Evolutionary conservation across 805 yeast species (phyloP).

Genomic region (Maudiozyma pseudohumilis): DNA sequence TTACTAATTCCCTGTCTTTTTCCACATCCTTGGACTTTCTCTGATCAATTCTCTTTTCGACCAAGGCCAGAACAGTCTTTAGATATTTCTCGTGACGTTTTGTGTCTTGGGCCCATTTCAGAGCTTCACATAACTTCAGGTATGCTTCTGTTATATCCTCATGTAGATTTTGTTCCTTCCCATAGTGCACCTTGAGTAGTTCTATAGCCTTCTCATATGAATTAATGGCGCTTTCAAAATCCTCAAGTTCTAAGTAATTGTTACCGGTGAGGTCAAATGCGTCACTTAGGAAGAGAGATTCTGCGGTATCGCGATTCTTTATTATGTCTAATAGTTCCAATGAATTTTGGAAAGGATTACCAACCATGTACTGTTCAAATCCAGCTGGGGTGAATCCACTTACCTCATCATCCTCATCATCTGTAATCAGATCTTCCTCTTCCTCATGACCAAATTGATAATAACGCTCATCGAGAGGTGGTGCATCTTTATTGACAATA

Average conservation of each 20-base stretch:
- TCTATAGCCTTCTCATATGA: constrained; percentile 50
- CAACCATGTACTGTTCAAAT: constrained; percentile 11
- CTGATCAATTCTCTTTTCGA: constrained; percentile 32
- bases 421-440: constrained; percentile 9
- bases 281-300: constrained; percentile 46
- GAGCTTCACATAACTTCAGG: constrained; percentile 14
- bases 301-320: neutral
- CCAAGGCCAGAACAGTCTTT: constrained; percentile 41
- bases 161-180: neutral
- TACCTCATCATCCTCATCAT: constrained; percentile 6
- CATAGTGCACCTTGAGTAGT: constrained; percentile 29
- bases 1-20: constrained; percentile 37
- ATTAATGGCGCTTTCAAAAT: constrained; percentile 64
- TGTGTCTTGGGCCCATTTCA: constrained; percentile 15
- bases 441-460: constrained; percentile 22
- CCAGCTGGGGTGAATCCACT: constrained; percentile 6
- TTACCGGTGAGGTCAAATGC: constrained; percentile 78
- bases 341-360: constrained; percentile 56
- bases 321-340: constrained; percentile 51
- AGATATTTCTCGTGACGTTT: constrained; percentile 3
- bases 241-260: constrained; percentile 81
- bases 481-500: constrained; percentile 19
- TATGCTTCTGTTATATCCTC: constrained; percentile 9
- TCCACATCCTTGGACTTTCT: constrained; percentile 23
- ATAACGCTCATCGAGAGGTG: constrained; percentile 9